phyloP scores from a whole-genome alignment of 2,329 filamentous ascomycete species.

The Venturia effusa region DNA sequence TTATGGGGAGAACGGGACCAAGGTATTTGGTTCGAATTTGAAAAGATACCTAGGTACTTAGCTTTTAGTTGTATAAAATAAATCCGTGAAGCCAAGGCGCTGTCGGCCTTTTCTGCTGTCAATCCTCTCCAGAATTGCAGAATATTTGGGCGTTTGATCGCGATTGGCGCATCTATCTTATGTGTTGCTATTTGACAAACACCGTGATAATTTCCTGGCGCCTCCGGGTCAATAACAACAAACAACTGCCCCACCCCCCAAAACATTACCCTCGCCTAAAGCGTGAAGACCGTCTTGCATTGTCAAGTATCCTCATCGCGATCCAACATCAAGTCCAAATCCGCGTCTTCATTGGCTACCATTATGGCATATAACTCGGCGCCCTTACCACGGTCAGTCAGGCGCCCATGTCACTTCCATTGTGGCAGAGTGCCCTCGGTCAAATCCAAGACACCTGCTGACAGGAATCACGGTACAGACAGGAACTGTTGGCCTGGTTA shows the following conservation, averaged over 20 bases:
- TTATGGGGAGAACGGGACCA: neutral
- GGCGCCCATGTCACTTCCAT: slow-evolving; percentile 13
- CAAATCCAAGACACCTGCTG: neutral
- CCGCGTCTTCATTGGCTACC: slow-evolving; percentile 14
- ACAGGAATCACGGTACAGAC: slow-evolving; percentile 45
- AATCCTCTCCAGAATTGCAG: neutral
- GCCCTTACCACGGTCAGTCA: slow-evolving; percentile 14
- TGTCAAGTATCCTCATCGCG: neutral
- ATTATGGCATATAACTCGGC: slow-evolving; percentile 17
- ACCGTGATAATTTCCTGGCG: neutral
- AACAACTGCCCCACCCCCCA: neutral
- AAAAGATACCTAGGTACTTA: neutral
- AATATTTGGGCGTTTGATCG: neutral
- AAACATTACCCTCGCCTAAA: neutral
- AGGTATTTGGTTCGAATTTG: neutral
- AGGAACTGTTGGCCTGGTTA: slow-evolving; percentile 92
- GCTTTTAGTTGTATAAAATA: neutral
- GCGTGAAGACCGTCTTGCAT: neutral
- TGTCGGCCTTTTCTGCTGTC: neutral
- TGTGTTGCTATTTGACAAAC: neutral
- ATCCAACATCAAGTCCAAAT: slow-evolving; percentile 3
- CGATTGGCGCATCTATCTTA: neutral
- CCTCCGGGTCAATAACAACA: neutral
- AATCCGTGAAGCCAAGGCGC: neutral
- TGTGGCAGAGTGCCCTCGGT: slow-evolving; percentile 14